Evolutionary conservation across 345 rosid species (phyloP), one percentile per base, ranked within the genome.

Genomic region (Citrus sp.): DNA sequence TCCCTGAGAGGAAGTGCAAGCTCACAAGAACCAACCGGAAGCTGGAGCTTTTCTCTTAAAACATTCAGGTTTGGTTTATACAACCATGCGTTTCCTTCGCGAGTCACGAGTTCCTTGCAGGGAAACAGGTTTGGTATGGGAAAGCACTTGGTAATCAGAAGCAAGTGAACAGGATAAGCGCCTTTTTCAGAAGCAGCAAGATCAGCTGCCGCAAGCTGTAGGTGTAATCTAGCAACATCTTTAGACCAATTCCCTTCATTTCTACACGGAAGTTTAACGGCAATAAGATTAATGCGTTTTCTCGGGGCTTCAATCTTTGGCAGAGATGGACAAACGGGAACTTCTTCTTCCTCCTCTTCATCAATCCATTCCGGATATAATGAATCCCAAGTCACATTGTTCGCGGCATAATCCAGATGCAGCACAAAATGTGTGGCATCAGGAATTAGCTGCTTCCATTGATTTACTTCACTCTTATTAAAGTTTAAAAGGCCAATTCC

Each of bases 361-460:
- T 96, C 99, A 30, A 94, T 94, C 98, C 99, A 94, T 86, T 96
- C 99, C 0, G 97, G 98, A 78, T 90, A 96, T 24, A 94, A 82
- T 4, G 95, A 79, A 80, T 91, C 93, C 98, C 97, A 94, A 46
- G 99, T 92, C 42, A 96, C 64, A 42, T 90, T 85, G 60, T 82
- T 80, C 1, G 72, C 87, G 8, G 92, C 87, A 79, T 84, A 62
- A 37, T 91, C 87, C 7, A 94, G 62, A 30, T 82, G 76, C 79
- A 94, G 84, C 35, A 77, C 85, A 58, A 77, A 84, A 65, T 81
- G 90, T 49, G 79, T 86, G 27, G 83, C 87, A 76, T 88, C 89
- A 9, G 88, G 82, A 49, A 87, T 55, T 22, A 88, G 83, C 58
- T 87, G 87, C 83, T 80, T 91, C 99, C 99, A 96, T 7, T 81